Evolutionary conservation across 805 yeast genomes (phyloP).

Genomic region (Saccharomycopsis amapae): DNA sequence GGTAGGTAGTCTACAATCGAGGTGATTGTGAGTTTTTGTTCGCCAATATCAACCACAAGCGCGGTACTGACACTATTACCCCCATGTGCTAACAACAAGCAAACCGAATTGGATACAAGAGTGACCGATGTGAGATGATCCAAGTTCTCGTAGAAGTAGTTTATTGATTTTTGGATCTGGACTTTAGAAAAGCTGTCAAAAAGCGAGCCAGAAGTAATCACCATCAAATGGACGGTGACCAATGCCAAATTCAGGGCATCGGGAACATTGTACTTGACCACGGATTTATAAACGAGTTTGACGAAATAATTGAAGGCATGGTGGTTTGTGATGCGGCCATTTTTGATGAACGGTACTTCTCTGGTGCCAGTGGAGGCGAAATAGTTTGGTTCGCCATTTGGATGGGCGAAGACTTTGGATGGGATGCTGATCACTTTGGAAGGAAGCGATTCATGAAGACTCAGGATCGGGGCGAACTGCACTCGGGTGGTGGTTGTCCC

Average conservation of each 20-base stretch:
- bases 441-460: slow-evolving; percentile 55
- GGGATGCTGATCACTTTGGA: slow-evolving; percentile 76
- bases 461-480: slow-evolving; percentile 48
- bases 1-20: slow-evolving; percentile 74
- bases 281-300: slow-evolving; percentile 42
- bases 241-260: slow-evolving; percentile 20
- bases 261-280: slow-evolving; percentile 29
- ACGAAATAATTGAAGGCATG: slow-evolving; percentile 61
- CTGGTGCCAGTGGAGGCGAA: slow-evolving; percentile 24
- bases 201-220: slow-evolving; percentile 47
- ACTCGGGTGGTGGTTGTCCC: slow-evolving; percentile 72
- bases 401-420: slow-evolving; percentile 57
- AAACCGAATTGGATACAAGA: slow-evolving; percentile 58
- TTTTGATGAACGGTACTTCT: slow-evolving; percentile 55
- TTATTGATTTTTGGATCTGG: slow-evolving; percentile 62
- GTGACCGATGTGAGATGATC: slow-evolving; percentile 62
- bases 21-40: slow-evolving; percentile 62
- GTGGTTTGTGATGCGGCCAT: slow-evolving; percentile 58
- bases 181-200: slow-evolving; percentile 53
- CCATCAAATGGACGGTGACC: slow-evolving; percentile 56
- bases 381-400: slow-evolving; percentile 29
- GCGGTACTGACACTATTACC: slow-evolving; percentile 48
- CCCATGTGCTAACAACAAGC: slow-evolving; percentile 69
- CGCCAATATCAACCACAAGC: slow-evolving; percentile 75
- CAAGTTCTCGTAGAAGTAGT: slow-evolving; percentile 66